Conservation (phyloP, 1,284 basidiomycete genomes). For the Athelia psychrophila region DNA sequence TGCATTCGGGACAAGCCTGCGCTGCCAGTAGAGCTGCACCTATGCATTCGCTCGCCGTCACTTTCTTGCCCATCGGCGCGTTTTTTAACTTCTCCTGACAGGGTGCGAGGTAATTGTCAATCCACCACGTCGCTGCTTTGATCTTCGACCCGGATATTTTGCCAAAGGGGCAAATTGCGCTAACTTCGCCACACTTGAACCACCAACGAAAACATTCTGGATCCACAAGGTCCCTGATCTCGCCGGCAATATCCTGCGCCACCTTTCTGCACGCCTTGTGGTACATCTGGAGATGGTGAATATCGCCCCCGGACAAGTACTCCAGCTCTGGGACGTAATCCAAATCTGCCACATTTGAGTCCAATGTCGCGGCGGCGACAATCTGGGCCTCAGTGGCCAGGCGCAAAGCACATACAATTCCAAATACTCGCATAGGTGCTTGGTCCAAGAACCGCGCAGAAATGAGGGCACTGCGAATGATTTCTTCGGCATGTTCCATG, state of each 20-base stretch:
- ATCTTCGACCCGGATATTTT: too few species aligned
- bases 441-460: constrained; percentile 17
- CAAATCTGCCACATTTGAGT: constrained; percentile 5
- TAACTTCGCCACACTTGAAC: too few species aligned
- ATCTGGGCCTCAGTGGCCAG: constrained; percentile 20
- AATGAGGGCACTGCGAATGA: not conserved
- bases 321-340: constrained; percentile 18
- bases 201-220: too few species aligned
- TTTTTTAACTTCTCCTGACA: too few species aligned
- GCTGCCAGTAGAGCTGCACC: too few species aligned
- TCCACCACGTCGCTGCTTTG: too few species aligned
- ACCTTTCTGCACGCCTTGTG: constrained; percentile 16
- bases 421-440: constrained; percentile 32
- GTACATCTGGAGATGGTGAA: constrained; percentile 18
- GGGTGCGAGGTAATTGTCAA: too few species aligned
- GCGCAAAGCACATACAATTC: constrained; percentile 28
- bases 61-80: too few species aligned
- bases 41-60: too few species aligned
- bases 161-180: too few species aligned
- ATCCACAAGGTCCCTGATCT: not conserved
- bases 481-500: not conserved
- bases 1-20: too few species aligned
- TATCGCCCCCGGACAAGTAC: constrained; percentile 13
- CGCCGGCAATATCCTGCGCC: constrained; percentile 6
- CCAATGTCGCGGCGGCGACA: constrained; percentile 16